Percentiles rank a stretch among this genome's conserved stretches.
Evolutionary conservation across 2,329 filamentous ascomycete genomes (phyloP).

Genomic region (Plectosphaerella plurivora): DNA sequence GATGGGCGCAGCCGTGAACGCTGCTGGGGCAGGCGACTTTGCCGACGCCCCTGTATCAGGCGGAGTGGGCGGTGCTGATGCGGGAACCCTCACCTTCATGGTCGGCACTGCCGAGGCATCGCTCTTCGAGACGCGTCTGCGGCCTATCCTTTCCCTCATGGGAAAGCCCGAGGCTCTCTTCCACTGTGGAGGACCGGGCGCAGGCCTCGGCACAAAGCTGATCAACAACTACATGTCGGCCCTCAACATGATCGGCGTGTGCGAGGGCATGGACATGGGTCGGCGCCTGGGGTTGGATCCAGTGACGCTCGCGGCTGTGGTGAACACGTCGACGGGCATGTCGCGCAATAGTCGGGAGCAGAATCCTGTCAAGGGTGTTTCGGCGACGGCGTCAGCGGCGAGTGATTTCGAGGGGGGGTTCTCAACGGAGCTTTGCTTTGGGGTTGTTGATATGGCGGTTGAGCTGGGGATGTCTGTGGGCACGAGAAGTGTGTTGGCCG

Average conservation of each 20-base stretch:
- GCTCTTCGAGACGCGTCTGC: slow-evolving; percentile 35
- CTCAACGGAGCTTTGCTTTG: slow-evolving; percentile 11
- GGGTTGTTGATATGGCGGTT: slow-evolving; percentile 9
- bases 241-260: slow-evolving; percentile 21
- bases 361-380: slow-evolving; percentile 11
- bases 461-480: not conserved
- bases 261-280: slow-evolving; percentile 13
- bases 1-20: slow-evolving; percentile 24
- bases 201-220: slow-evolving; percentile 55
- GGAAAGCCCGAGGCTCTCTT: slow-evolving; percentile 41
- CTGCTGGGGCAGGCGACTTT: slow-evolving; percentile 16
- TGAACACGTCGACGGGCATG: slow-evolving; percentile 12
- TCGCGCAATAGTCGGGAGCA: slow-evolving; percentile 10
- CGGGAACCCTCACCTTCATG: slow-evolving; percentile 30
- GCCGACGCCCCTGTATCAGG: slow-evolving; percentile 31
- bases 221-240: slow-evolving; percentile 59
- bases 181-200: slow-evolving; percentile 48
- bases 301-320: slow-evolving; percentile 1
- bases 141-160: slow-evolving; percentile 36
- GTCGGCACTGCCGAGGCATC: slow-evolving; percentile 21
- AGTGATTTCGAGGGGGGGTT: slow-evolving; percentile 10
- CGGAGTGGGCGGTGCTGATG: slow-evolving; percentile 24
- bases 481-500: not conserved
- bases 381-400: slow-evolving; percentile 3
- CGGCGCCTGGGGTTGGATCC: slow-evolving; percentile 8